phyloP scores from a whole-genome alignment of 345 rosid species.

The Eucalyptus decipiens region DNA sequence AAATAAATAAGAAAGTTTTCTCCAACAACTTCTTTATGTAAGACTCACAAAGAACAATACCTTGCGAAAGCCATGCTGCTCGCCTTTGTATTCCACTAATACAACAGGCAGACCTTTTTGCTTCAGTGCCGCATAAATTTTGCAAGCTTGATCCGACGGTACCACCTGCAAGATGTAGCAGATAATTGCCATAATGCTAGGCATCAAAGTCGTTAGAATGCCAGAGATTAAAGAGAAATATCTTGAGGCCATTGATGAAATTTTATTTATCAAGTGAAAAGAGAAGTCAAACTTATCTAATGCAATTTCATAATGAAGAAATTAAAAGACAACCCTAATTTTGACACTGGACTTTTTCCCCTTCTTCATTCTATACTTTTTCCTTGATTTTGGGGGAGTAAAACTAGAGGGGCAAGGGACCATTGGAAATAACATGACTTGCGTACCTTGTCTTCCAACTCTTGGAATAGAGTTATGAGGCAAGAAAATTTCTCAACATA shows the following conservation, averaged over 20 bases:
- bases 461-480: slow-evolving; percentile 89
- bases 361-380: neutral
- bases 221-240: neutral
- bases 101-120: slow-evolving; percentile 84
- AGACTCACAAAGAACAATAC: slow-evolving; percentile 10
- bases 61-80: slow-evolving; percentile 94
- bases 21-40: neutral
- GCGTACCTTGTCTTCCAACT: slow-evolving; percentile 84
- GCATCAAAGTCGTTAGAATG: neutral
- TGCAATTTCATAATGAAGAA: neutral
- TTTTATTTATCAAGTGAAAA: neutral
- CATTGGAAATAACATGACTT: neutral
- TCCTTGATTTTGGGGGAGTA: neutral
- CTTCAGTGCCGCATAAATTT: slow-evolving; percentile 68
- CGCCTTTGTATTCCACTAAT: slow-evolving; percentile 88
- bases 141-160: slow-evolving; percentile 80
- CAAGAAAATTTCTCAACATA: slow-evolving; percentile 79
- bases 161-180: slow-evolving; percentile 47
- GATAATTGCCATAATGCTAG: neutral
- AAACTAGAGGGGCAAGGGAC: neutral
- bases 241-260: neutral
- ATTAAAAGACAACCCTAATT: neutral
- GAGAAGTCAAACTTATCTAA: neutral
- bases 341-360: neutral
- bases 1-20: too few species aligned